Percentiles rank a stretch among this genome's conserved stretches.
Evolutionary conservation across 2,329 filamentous ascomycete species (phyloP).

Genomic region (Ophiostoma australiae): DNA sequence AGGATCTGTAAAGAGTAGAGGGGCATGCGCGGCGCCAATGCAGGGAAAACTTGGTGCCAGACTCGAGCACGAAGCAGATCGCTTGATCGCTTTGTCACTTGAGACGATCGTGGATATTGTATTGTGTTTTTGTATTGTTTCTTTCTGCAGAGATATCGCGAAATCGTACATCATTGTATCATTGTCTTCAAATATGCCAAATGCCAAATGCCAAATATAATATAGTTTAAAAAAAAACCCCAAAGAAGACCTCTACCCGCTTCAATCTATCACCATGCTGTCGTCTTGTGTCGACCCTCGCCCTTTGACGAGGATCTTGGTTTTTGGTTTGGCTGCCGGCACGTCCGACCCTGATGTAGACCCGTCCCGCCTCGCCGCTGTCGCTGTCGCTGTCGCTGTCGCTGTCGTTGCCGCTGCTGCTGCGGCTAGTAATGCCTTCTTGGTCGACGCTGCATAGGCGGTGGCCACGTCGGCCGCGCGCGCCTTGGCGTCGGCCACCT

Average conservation of each 20-base stretch:
- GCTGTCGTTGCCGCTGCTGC: neutral
- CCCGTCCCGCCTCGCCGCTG: neutral
- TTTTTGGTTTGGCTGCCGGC: slow-evolving; percentile 14
- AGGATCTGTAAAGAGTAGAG: neutral
- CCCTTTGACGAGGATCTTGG: slow-evolving; percentile 20
- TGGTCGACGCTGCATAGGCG: neutral
- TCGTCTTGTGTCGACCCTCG: slow-evolving; percentile 13
- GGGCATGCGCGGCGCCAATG: neutral
- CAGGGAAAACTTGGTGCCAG: neutral
- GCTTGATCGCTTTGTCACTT: neutral
- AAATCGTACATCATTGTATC: neutral
- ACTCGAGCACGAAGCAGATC: neutral
- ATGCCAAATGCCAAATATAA: no score
- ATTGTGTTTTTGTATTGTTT: neutral
- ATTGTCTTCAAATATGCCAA: neutral
- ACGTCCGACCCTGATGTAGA: neutral
- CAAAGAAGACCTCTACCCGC: no score
- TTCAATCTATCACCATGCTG: slow-evolving; percentile 23
- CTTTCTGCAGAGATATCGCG: neutral
- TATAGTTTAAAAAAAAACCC: no score
- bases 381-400: neutral
- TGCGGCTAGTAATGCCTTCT: neutral
- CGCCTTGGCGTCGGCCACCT: slow-evolving; percentile 10
- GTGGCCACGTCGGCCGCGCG: slow-evolving; percentile 11
- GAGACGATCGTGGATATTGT: neutral